Base-by-base conservation (phyloP, 768 basidiomycete species). In the Mycena amicta region DNA sequence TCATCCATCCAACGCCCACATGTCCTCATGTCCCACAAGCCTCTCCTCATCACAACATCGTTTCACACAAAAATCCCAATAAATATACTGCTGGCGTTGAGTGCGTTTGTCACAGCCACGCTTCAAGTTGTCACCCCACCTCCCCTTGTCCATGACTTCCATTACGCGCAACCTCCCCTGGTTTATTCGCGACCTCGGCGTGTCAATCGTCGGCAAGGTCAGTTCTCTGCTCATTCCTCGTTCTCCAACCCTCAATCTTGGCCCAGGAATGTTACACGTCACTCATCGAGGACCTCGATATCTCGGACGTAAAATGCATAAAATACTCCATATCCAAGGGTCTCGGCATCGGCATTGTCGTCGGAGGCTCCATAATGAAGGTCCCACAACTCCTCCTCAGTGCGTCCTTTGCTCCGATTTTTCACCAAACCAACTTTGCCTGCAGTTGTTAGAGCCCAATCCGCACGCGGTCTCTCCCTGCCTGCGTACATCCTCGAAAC, bases 291-390 rank as follows among this genome's bases (percentile, higher is more conserved):
- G 84, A 98, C 71, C 82, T 96, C 55, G 75, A 97, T 72, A 63
- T 97, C 20, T 60, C 66, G 15, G 89, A 97, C 71, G 78, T 86
- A 8, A 78, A 89, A 57, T 99, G 97, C 73, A 78, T 98, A 70
- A 95, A 95, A 74, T 93, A 93, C 72, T 84, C 93, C 1, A 71
- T 97, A 53, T 97, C 95, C 2, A 98, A 98, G 70, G 95, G 88
- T 0, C 77, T 99, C 5, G 95, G 97, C 0, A 75, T 99, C 16
- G 96, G 89, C 0, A 95, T 98, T 51, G 95, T 98, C 41, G 77
- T 91, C 1, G 96, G 92, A 40, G 95, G 95, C 0, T 87, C 89
- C 2, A 92, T 99, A 61, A 91, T 99, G 87, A 99, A 99, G 74
- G 83, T 98, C 2, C 96, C 96, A 1, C 96, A 98, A 70, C 77